Base-by-base conservation (phyloP, 768 basidiomycete species). In the Pleurotus eryngii region DNA sequence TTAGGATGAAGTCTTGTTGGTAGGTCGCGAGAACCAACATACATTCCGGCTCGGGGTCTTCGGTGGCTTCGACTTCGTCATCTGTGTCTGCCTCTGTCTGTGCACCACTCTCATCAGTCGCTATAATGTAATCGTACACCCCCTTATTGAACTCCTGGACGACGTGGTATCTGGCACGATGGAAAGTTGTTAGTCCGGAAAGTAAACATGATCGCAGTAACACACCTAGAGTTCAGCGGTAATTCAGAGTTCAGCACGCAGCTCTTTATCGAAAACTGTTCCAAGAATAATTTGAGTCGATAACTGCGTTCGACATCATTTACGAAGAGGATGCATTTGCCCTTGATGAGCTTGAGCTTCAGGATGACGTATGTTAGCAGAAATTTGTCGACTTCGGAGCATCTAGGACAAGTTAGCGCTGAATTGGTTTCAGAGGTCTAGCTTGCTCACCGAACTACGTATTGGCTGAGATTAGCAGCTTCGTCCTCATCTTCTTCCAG, bases 91-190 rank as follows among this genome's bases (percentile, higher is more conserved):
- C 57, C 56, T 81, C 82, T 1, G 76, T 74, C 3, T 74, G 76
- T 3, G 77, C 75, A 0, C 84, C 83, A 57, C 84, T 85, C 72
- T 98, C 97, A 67, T 98, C 96, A 8, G 95, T 96, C 0, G 97
- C 97, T 55, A 99, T 97, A 61, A 98, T 94, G 69, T 98, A 98
- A 68, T 99, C 95, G 64, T 98, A 98, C 6, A 97, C 92, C 2
- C 97, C 97, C 64, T 92, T 91, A 72, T 99, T 99, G 67, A 99
- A 99, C 71, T 98, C 97, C 64, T 99, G 95, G 1, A 99, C 97
- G 1, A 89, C 89, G 66, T 99, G 97, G 66, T 95, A 97, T 70
- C 93, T 94, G 48, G 24, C 24, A 24, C 24, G 5, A 5, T 4
- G 40, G 54, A 47, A 0, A 48, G 40, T 6, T 3, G 46, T 45